Conservation (phyloP, 495 filamentous ascomycete genomes). For the Aspergillus bertholletiae region DNA sequence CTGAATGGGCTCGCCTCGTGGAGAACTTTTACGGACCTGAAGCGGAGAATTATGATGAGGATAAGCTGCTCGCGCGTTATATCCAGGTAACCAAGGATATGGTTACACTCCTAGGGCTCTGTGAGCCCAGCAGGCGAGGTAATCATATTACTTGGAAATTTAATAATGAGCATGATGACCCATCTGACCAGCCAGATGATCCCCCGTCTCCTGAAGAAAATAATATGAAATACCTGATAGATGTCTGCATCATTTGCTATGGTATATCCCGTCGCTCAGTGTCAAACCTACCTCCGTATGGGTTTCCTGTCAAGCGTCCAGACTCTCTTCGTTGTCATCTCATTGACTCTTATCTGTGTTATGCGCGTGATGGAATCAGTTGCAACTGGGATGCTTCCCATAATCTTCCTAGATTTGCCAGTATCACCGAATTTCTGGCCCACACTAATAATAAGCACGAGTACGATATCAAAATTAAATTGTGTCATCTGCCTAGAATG, state of each 20-base stretch:
- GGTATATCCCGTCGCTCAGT: slow-evolving; percentile 21
- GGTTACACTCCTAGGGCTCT: slow-evolving; percentile 19
- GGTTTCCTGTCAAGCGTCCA: slow-evolving; percentile 23
- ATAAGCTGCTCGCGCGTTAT: slow-evolving; percentile 21
- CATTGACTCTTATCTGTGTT: slow-evolving; percentile 21
- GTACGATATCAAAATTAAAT: slow-evolving; percentile 18
- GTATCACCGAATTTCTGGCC: slow-evolving; percentile 27
- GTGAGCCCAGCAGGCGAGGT: slow-evolving; percentile 20
- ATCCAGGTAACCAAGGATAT: slow-evolving; percentile 31
- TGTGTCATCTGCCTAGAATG: slow-evolving; percentile 3
- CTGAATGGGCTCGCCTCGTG: slow-evolving; percentile 22
- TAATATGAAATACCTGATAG: slow-evolving; percentile 14
- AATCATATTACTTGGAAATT: slow-evolving; percentile 24
- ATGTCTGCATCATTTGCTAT: slow-evolving; percentile 28
- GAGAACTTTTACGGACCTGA: slow-evolving; percentile 29
- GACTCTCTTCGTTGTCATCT: slow-evolving; percentile 30
- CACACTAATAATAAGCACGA: slow-evolving; percentile 18
- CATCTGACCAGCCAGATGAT: slow-evolving; percentile 14
- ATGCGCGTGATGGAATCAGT: slow-evolving; percentile 23
- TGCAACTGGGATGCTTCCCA: slow-evolving; percentile 25
- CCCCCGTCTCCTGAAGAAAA: slow-evolving; percentile 10
- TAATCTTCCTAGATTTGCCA: slow-evolving; percentile 18
- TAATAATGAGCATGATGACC: slow-evolving; percentile 11
- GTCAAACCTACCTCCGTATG: slow-evolving; percentile 27
- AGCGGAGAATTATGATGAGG: slow-evolving; percentile 21